Conservation (phyloP, 2,329 filamentous ascomycete species). For the Aureobasidium sp. region DNA sequence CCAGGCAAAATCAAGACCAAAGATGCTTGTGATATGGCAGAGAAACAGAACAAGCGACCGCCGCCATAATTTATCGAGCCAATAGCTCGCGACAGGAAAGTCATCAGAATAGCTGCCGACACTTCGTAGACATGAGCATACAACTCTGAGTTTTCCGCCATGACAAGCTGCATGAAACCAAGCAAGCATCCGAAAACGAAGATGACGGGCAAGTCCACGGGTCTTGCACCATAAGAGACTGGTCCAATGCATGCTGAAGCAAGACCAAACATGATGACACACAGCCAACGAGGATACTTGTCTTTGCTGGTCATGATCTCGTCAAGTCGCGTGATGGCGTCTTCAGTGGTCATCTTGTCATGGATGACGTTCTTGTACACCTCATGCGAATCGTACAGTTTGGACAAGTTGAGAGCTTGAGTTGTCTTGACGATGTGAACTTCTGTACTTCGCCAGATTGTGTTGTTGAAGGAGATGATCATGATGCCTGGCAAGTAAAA, state of each 20-base stretch:
- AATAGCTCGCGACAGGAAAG: conserved; percentile 35
- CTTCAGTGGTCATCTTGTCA: conserved; percentile 61
- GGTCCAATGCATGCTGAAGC: conserved; percentile 66
- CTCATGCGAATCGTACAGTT: conserved; percentile 62
- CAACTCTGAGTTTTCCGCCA: conserved; percentile 63
- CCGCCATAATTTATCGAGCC: conserved; percentile 34
- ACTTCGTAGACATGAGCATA: conserved; percentile 45
- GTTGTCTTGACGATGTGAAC: conserved; percentile 58
- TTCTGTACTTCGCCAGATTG: conserved; percentile 24
- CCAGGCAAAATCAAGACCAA: conserved; percentile 39
- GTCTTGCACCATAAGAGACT: conserved; percentile 66
- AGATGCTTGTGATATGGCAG: conserved; percentile 36
- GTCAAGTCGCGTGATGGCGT: conserved; percentile 55
- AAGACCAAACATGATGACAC: conserved; percentile 61
- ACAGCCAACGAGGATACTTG: conserved; percentile 40
- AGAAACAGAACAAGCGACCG: conserved; percentile 35
- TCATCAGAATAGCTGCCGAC: conserved; percentile 35
- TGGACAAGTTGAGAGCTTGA: conserved; percentile 62
- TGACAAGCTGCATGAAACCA: conserved; percentile 61
- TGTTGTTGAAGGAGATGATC: conserved; percentile 78
- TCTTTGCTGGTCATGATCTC: conserved; percentile 49
- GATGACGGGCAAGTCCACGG: conserved; percentile 66
- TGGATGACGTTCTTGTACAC: conserved; percentile 72
- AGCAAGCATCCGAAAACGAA: conserved; percentile 68
- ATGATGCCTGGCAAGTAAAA: conserved; percentile 82